Percentiles rank a stretch among this genome's conserved stretches.
Conservation (phyloP, 192 early-diverging fungal genomes). For the Entomortierella beljakovae region DNA sequence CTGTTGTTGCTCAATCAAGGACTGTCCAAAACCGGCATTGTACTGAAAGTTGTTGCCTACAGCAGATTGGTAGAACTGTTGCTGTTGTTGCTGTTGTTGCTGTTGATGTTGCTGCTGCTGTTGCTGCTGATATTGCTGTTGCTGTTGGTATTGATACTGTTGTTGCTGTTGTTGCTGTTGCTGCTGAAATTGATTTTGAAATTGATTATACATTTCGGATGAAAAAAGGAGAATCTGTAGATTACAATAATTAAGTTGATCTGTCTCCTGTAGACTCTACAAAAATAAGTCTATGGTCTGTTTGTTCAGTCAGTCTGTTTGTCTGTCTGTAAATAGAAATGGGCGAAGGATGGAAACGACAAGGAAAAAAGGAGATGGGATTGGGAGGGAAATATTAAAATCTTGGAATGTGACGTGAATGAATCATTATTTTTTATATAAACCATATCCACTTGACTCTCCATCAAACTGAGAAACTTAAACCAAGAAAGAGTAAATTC, state of each 20-base stretch:
- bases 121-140: constrained; percentile 21
- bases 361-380: not conserved
- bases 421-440: too few relatives aligned
- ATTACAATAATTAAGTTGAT: not conserved
- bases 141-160: constrained; percentile 23
- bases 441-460: too few relatives aligned
- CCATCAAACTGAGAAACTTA: too few relatives aligned
- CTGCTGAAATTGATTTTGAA: constrained; percentile 6
- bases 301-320: too few relatives aligned
- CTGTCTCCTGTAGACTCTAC: not conserved
- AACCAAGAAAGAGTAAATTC: too few relatives aligned
- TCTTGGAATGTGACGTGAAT: too few relatives aligned
- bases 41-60: constrained; percentile 46
- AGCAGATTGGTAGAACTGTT: constrained; percentile 39
- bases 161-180: constrained; percentile 27
- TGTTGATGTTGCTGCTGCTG: constrained; percentile 36
- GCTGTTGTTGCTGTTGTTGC: constrained; percentile 37
- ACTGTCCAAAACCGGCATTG: constrained; percentile 43
- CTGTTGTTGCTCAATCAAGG: constrained; percentile 39
- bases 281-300: not conserved
- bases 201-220: constrained; percentile 29
- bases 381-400: not conserved
- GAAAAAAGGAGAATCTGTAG: too few relatives aligned
- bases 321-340: too few relatives aligned
- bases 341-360: not conserved